phyloP scores from a whole-genome alignment of 805 yeast genomes.

The Pichia occidentalis region DNA sequence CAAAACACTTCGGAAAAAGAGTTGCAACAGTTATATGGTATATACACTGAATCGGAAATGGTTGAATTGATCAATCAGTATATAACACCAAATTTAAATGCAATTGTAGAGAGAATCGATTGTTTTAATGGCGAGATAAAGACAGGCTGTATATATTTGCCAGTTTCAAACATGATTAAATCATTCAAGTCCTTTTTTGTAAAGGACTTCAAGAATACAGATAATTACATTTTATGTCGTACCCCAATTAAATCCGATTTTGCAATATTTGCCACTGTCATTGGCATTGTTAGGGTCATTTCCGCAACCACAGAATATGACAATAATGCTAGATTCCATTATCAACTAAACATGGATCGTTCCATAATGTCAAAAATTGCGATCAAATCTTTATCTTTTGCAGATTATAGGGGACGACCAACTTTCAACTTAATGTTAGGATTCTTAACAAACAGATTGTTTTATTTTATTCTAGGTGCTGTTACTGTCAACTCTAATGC shows the following conservation, averaged over 20 bases:
- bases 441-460: conserved; percentile 11
- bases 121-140: conserved; percentile 18
- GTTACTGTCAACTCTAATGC: conserved; percentile 20
- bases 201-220: no score
- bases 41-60: conserved; percentile 2
- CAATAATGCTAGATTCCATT: not conserved
- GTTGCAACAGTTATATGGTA: not conserved
- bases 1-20: not conserved
- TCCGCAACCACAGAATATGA: conserved; percentile 7
- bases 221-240: no score
- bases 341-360: not conserved
- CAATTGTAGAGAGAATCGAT: conserved; percentile 19
- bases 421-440: conserved; percentile 15
- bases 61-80: conserved; percentile 8
- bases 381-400: conserved; percentile 4
- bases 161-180: conserved; percentile 8
- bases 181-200: no score
- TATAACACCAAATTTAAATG: conserved; percentile 14
- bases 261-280: conserved; percentile 16
- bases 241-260: conserved; percentile 14
- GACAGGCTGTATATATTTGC: conserved; percentile 13
- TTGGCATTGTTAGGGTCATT: conserved; percentile 14
- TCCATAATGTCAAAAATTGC: not conserved
- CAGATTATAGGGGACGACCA: conserved; percentile 13
- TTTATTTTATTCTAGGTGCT: conserved; percentile 7